Evolutionary conservation across 371 early-diverging fungal genomes (phyloP), one percentile per base, ranked within the genome.

Genomic region (Syncephalastrum contaminatum): DNA sequence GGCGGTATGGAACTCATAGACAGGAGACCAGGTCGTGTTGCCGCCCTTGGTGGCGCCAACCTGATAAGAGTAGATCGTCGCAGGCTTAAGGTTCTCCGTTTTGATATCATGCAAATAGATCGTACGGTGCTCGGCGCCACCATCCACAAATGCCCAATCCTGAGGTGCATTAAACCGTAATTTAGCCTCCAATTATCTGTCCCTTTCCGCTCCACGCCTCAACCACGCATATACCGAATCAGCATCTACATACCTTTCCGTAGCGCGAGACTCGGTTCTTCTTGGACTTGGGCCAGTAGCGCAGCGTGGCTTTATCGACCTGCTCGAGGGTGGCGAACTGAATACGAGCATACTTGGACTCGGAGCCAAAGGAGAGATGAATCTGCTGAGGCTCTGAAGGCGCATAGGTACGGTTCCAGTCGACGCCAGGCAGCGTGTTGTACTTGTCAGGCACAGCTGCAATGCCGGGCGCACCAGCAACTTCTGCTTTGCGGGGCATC

Each of bases 361-460:
- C 70, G 43, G 62, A 59, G 18, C 54, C 58, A 56, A 69, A 51
- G 18, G 75, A 72, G 8, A 72, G 48, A 45, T 70, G 68, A 39
- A 77, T 55, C 48, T 77, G 77, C 53, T 77, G 77, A 16, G 77
- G 75, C 15, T 74, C 72, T n/a, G 51, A 21, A 3, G 56, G 6
- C 8, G 44, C 57, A 24, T 74, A 74, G 4, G 75, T 71, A 19
- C 66, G 54, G 42, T 74, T 70, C 69, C 71, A 69, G 14, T 64
- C 56, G 12, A 57, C 66, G 18, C 48, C 53, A 5, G 27, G 18
- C 8, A 49, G 25, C 2, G 56, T 49, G 25, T 72, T 72, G 59
- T 58, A 72, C 27, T 48, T 13, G 48, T 72, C 73, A 4, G 58
- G 56, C 1, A 27, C 57, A 15, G 54, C 19, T 44, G 43, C 43